Evolutionary conservation across 2,329 filamentous ascomycete species (phyloP).

Genomic region (Periconia macrospinosa): DNA sequence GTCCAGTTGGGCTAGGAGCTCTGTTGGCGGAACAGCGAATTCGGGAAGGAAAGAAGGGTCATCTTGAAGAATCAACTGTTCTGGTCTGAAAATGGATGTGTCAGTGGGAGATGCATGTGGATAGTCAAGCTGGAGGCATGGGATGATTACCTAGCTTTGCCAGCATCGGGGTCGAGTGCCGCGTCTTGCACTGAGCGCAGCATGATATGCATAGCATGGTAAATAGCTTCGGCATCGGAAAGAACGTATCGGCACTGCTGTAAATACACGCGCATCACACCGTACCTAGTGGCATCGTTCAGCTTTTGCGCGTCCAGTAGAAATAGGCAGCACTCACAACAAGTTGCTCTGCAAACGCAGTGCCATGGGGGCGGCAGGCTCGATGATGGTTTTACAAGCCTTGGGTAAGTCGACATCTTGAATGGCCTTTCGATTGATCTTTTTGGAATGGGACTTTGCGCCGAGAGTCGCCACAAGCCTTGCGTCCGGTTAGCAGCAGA

Average conservation of each 20-base stretch:
- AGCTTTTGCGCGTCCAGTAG: not conserved
- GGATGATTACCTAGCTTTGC: conserved; percentile 66
- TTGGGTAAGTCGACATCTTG: conserved; percentile 83
- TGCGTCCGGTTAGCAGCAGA: conserved; percentile 22
- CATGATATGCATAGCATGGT: conserved; percentile 71
- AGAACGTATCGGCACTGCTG: conserved; percentile 89
- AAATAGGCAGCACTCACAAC: conserved; percentile 57
- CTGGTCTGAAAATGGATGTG: conserved; percentile 56
- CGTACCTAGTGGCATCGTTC: conserved; percentile 45
- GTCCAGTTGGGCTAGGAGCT: conserved; percentile 53
- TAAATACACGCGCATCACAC: conserved; percentile 79
- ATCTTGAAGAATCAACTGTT: conserved; percentile 76
- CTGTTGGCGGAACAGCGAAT: conserved; percentile 61
- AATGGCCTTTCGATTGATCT: conserved; percentile 82
- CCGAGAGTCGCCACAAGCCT: conserved; percentile 94
- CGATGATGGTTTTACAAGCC: conserved; percentile 85
- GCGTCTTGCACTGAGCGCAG: conserved; percentile 60
- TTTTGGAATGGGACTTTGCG: conserved; percentile 68
- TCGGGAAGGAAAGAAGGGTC: conserved; percentile 80
- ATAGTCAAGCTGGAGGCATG: not conserved
- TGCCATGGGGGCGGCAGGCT: conserved; percentile 84
- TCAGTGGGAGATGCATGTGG: conserved; percentile 2
- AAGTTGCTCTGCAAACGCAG: conserved; percentile 87
- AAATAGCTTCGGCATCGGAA: conserved; percentile 74
- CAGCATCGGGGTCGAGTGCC: conserved; percentile 70